phyloP scores from a whole-genome alignment of 176 grass and related monocot genomes.

The Oryza punctata region DNA sequence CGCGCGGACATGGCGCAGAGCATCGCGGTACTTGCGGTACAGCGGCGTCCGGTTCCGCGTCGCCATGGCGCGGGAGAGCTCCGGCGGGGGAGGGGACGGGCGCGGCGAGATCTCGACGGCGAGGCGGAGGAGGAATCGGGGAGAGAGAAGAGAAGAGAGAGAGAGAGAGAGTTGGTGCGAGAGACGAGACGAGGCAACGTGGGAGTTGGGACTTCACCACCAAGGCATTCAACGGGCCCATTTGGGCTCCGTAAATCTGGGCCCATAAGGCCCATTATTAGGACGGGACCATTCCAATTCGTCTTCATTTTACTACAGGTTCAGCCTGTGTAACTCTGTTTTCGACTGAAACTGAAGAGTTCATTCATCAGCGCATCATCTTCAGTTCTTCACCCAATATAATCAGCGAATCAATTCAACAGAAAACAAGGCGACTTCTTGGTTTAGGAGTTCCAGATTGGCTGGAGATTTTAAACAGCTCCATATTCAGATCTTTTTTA shows the following conservation, averaged over 20 bases:
- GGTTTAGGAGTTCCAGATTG: too few species aligned
- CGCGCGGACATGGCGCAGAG: conserved; percentile 78
- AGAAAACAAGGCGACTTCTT: too few species aligned
- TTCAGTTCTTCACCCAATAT: too few species aligned
- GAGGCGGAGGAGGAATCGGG: neutral
- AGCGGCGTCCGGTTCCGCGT: conserved; percentile 84
- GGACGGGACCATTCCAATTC: too few species aligned
- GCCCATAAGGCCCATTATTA: neutral
- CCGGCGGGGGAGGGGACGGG: neutral
- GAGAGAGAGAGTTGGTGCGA: conserved; percentile 35
- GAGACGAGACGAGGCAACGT: conserved; percentile 4
- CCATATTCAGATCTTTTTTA: too few species aligned
- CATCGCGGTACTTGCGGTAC: conserved; percentile 93
- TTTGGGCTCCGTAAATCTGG: neutral
- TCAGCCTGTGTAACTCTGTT: too few species aligned
- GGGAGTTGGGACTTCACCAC: conserved; percentile 24
- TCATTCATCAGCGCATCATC: too few species aligned
- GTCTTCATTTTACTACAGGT: too few species aligned
- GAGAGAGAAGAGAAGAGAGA: neutral
- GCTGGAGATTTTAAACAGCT: too few species aligned
- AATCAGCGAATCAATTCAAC: too few species aligned
- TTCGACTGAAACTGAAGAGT: too few species aligned
- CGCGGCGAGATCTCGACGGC: conserved; percentile 42
- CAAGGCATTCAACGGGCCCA: conserved; percentile 22
- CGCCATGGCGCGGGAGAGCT: conserved; percentile 57